These are phyloP conservation scores for Amanita rimosa DNA, from an alignment of 768 basidiomycete species.

Conservation along the genomic window DNA sequence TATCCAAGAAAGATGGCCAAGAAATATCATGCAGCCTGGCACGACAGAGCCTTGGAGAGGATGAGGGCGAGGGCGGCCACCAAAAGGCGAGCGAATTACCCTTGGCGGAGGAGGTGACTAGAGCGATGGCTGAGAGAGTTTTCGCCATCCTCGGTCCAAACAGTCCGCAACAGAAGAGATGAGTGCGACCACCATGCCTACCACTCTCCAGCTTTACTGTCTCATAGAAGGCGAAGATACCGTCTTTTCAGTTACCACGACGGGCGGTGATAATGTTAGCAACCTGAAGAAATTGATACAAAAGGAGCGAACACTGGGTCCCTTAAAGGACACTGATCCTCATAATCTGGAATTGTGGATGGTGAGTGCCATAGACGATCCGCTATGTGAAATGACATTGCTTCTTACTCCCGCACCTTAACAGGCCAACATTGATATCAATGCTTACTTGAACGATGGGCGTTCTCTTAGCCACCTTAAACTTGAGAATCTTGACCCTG, in stretches of 20 bases:
- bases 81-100: slow-evolving; percentile 71
- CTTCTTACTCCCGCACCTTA: background rate
- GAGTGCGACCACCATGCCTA: slow-evolving; percentile 12
- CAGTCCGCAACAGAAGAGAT: too few relatives aligned
- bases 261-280: too few relatives aligned
- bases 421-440: background rate
- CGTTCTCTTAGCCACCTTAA: background rate
- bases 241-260: too few relatives aligned
- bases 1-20: slow-evolving; percentile 48
- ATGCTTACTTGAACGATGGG: background rate
- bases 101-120: slow-evolving; percentile 78
- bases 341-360: too few relatives aligned
- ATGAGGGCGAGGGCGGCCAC: slow-evolving; percentile 69
- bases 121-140: slow-evolving; percentile 67
- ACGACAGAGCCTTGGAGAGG: slow-evolving; percentile 60
- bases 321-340: too few relatives aligned
- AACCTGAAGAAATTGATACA: too few relatives aligned
- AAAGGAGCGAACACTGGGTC: too few relatives aligned
- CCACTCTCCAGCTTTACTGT: too few relatives aligned
- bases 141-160: too few relatives aligned
- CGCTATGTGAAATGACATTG: too few relatives aligned
- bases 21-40: slow-evolving; percentile 40
- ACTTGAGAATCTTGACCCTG: background rate
- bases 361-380: too few relatives aligned
- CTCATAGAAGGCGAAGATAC: too few relatives aligned